These are phyloP conservation scores for Leucosporidium creatinivorum DNA, from an alignment of 768 basidiomycete genomes.

Conservation along the genomic window DNA sequence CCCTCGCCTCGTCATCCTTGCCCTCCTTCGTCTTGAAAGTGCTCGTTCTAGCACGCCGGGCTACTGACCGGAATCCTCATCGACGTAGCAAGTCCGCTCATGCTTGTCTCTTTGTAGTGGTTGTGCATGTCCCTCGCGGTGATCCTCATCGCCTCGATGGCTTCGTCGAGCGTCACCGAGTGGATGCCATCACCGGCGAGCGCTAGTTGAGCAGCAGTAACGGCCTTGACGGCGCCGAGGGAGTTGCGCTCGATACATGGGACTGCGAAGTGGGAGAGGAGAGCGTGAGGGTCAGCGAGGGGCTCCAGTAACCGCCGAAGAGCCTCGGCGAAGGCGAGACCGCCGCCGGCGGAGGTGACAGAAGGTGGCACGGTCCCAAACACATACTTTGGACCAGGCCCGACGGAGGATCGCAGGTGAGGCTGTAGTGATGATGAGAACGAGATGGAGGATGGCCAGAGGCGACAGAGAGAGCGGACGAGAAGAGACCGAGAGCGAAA, in stretches of 20 bases:
- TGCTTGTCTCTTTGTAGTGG: slow-evolving; percentile 82
- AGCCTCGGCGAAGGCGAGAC: too few relatives aligned
- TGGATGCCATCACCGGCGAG: slow-evolving; percentile 76
- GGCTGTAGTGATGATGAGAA: slow-evolving; percentile 20
- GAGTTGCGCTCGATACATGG: slow-evolving; percentile 75
- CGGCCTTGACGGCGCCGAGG: slow-evolving; percentile 36
- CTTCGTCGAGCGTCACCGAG: slow-evolving; percentile 82
- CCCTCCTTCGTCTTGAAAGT: too few relatives aligned
- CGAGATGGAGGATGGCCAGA: background rate
- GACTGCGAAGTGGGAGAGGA: too few relatives aligned
- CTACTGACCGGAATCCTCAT: slow-evolving; percentile 64
- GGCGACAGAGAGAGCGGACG: slow-evolving; percentile 17
- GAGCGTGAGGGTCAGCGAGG: too few relatives aligned
- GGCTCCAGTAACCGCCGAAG: too few relatives aligned
- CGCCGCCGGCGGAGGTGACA: too few relatives aligned
- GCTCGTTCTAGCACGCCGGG: slow-evolving; percentile 58
- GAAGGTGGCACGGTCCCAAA: too few relatives aligned
- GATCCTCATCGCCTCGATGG: slow-evolving; percentile 87
- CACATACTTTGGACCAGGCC: too few relatives aligned
- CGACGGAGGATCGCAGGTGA: slow-evolving; percentile 97
- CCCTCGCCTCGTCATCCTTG: too few relatives aligned
- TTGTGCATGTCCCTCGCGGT: slow-evolving; percentile 85
- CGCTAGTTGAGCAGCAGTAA: slow-evolving; percentile 76
- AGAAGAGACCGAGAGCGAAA: background rate
- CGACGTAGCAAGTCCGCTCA: background rate